Conservation (phyloP, 2,329 filamentous ascomycete genomes). For the Hypoxylon sp. region DNA sequence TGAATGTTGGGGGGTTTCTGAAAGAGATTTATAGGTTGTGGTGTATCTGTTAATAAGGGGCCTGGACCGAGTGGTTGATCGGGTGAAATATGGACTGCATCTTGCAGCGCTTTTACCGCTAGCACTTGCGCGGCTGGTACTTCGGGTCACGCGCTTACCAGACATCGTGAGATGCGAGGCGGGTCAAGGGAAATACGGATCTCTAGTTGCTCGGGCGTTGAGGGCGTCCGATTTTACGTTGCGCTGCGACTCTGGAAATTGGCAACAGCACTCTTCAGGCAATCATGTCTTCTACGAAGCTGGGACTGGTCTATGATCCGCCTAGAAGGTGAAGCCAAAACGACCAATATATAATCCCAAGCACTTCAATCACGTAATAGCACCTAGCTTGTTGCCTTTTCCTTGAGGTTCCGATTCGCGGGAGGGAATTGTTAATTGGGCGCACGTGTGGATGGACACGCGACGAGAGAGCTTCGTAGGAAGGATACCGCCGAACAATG, state of each 20-base stretch:
- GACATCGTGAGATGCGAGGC: conserved; percentile 50
- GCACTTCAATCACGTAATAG: conserved; percentile 31
- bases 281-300: conserved; percentile 56
- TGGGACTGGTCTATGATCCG: conserved; percentile 52
- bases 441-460: conserved; percentile 1
- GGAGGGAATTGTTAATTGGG: conserved; percentile 2
- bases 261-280: conserved; percentile 50
- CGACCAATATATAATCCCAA: conserved; percentile 33
- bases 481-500: conserved; percentile 5
- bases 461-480: conserved; percentile 1
- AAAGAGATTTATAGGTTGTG: not conserved
- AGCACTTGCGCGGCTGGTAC: conserved; percentile 30
- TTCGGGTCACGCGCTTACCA: conserved; percentile 52
- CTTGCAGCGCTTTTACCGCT: conserved; percentile 19
- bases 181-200: conserved; percentile 11
- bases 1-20: not conserved
- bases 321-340: conserved; percentile 44
- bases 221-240: conserved; percentile 48
- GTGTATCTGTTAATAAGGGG: not conserved
- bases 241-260: conserved; percentile 44
- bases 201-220: conserved; percentile 41
- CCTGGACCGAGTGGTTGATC: conserved; percentile 3
- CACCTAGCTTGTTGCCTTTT: conserved; percentile 31
- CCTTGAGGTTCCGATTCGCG: conserved; percentile 1
- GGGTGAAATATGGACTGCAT: conserved; percentile 15